Percentiles rank a stretch among this genome's conserved stretches.
These are phyloP conservation scores for Sporormia fimetaria DNA, from an alignment of 495 filamentous ascomycete genomes.

Conservation along the genomic window DNA sequence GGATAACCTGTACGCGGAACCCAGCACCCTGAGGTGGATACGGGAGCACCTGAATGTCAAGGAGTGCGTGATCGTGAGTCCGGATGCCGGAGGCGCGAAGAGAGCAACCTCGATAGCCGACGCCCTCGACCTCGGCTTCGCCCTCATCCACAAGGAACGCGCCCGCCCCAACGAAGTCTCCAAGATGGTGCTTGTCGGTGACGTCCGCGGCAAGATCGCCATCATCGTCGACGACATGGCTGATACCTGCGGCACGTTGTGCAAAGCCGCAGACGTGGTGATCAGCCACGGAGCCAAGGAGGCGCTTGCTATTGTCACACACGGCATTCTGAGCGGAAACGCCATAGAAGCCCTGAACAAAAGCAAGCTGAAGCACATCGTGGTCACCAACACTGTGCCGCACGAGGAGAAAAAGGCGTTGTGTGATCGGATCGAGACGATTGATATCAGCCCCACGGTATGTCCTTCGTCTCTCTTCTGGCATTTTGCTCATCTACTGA, in stretches of 20 bases:
- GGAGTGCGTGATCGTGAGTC: slow-evolving; percentile 89
- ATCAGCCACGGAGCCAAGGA: slow-evolving; percentile 80
- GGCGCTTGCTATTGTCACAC: slow-evolving; percentile 89
- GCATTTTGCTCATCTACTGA: slow-evolving; percentile 29
- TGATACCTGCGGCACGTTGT: slow-evolving; percentile 90
- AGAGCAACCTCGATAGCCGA: slow-evolving; percentile 95
- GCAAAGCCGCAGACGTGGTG: slow-evolving; percentile 84
- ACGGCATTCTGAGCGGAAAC: slow-evolving; percentile 85
- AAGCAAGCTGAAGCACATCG: slow-evolving; percentile 63
- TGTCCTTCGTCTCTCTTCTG: not conserved
- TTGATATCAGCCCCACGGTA: slow-evolving; percentile 85
- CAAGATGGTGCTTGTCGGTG: slow-evolving; percentile 76
- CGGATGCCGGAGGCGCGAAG: slow-evolving; percentile 94
- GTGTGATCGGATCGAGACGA: slow-evolving; percentile 73
- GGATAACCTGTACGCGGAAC: slow-evolving; percentile 94
- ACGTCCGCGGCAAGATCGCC: slow-evolving; percentile 49
- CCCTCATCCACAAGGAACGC: slow-evolving; percentile 98
- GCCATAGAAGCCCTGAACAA: slow-evolving; percentile 84
- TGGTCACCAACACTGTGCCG: slow-evolving; percentile 97
- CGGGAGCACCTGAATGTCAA: slow-evolving; percentile 69
- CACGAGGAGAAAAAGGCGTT: slow-evolving; percentile 66
- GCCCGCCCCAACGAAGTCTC: slow-evolving; percentile 90
- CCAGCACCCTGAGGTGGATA: slow-evolving; percentile 83
- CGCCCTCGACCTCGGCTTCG: slow-evolving; percentile 84
- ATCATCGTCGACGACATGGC: slow-evolving; percentile 69